Base-by-base conservation (phyloP, 164 flowering plant species). In the Pachysandra terminalis region DNA sequence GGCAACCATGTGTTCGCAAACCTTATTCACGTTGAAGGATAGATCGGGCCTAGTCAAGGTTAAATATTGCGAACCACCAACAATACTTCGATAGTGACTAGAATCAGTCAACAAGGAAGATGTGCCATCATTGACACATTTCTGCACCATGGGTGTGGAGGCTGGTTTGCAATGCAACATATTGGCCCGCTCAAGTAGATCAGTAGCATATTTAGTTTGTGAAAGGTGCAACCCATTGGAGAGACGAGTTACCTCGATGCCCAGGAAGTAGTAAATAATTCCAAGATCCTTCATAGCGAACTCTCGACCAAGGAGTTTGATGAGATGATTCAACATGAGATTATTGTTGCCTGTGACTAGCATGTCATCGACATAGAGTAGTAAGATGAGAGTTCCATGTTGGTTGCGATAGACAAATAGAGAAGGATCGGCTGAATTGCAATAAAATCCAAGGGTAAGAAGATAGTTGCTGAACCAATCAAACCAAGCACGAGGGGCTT, bases 231-330 rank as follows among this genome's bases (percentile, higher is more conserved):
- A 2, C 0, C 58, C 58, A n/a, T n/a, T 23, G 12, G n/a, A 0
- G 9, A 22, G 2, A 16, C 19, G 1, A 3, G 17, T 2, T 1
- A 55, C 58, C 19, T 55, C 24, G 2, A 55, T n/a, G 22, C 58
- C 58, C 9, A 55, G 19, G 58, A 55, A 55, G 22, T 16, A 22
- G 4, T n/a, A 10, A n/a, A n/a, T 5, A n/a, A n/a, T 16, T 22
- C 22, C 58, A n/a, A 55, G 25, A 55, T 55, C 58, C n/a, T 55
- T 55, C 58, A 55, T 55, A 2, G 58, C 58, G n/a, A 55, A 55
- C 12, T n/a, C 58, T 1, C 24, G 8, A n/a, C 24, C 12, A 1
- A 55, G 22, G n/a, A n/a, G 9, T 22, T 8, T 1, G 9, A 16
- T 8, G 9, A n/a, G 19, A 55, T 5, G 1, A 6, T 4, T 55